Evolutionary conservation across 202 grass and related monocot species (phyloP), one percentile per base, ranked within the genome.

Genomic region (Carex sylvatica): DNA sequence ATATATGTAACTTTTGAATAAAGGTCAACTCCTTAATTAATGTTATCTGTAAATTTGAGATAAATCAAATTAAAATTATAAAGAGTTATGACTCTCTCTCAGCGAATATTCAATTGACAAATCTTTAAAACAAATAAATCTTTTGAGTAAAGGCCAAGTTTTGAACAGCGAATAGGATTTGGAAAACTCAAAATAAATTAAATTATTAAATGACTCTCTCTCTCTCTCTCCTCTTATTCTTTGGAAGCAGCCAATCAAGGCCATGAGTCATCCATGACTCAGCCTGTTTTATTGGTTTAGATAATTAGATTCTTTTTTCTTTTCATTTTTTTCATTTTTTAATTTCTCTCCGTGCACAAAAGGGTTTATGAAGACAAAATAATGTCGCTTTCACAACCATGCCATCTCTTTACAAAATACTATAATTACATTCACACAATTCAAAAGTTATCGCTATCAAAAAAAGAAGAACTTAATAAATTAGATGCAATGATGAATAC

Each of bases 321-420:
- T 4, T 35, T 28, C 28, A 28, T 28, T 28, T 28, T 28, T 54
- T 74, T 16, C 10, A 30, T 18, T 53, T 74, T 74, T 74, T 54
- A 31, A 16, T 74, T 26, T 31, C 70, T 24, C 14, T 74, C 8
- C 47, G 47, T 74, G 71, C 71, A 74, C 71, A 31, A 74, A 74
- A 74, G 47, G 14, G 36, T 7, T 74, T 74, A 24, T 28, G 12
- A 54, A 74, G 26, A 74, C 47, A 74, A 28, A 54, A 9, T 14
- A 54, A 74, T 15, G 71, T 74, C 47, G 4, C 71, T 74, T 74
- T 74, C 71, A 54, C 71, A 74, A 16, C 71, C 47, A 18, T 74
- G 71, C 71, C 14, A 54, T 74, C 13, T 23, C 71, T 74, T 74
- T 74, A 74, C 71, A 31, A 74, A 28, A 74, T 74, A 74, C 71